Evolutionary conservation across 192 early-diverging fungal species (phyloP), one percentile per base, ranked within the genome.

Genomic region (Backusella luteola): DNA sequence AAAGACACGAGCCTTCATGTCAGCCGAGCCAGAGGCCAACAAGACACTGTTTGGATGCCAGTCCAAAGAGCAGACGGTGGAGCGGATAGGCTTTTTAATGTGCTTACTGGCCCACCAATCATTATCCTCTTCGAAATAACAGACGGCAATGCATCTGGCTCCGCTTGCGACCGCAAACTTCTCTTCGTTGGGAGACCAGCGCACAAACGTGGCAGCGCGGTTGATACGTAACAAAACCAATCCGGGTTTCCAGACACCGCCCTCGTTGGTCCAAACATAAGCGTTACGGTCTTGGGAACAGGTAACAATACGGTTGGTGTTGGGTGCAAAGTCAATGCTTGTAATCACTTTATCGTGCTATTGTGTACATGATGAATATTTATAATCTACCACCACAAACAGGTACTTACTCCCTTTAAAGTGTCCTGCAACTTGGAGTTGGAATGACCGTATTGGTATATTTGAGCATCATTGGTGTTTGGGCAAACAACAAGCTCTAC

Each of bases 251-350:
- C 98, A 99, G 17, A 79, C 76, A 21, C 78, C 77, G 1, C 77
- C 73, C 73, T 96, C 95, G 29, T 91, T 83, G 34, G 88, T 93
- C 98, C 98, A 99, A 42, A 99, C 98, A 81, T 99, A 99, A 26
- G 97, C 97, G 79, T 99, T 99, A 74, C 96, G 90, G 86, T 99
- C 98, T 87, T 99, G 98, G 49, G 96, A 97, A 85, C 97, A 97
- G 39, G 96, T 94, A 14, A 99, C 98, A 44, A 99, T 94, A 34
- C 93, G 88, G 88, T 99, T 98, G 53, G 97, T 93, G 69, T 91
- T 89, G 74, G 95, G 95, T 23, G 98, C 96, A 95, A 95, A 96
- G 82, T 99, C 98, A 78, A 99, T 90, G 63, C 91, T 88, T 5
- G 97, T 99, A 38, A 99, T 95, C 34, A 95, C 90, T 83, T 97